Percentiles rank a stretch among this genome's conserved stretches.
Evolutionary conservation across 768 basidiomycete genomes (phyloP).

Genomic region (Naganishia randhawae): DNA sequence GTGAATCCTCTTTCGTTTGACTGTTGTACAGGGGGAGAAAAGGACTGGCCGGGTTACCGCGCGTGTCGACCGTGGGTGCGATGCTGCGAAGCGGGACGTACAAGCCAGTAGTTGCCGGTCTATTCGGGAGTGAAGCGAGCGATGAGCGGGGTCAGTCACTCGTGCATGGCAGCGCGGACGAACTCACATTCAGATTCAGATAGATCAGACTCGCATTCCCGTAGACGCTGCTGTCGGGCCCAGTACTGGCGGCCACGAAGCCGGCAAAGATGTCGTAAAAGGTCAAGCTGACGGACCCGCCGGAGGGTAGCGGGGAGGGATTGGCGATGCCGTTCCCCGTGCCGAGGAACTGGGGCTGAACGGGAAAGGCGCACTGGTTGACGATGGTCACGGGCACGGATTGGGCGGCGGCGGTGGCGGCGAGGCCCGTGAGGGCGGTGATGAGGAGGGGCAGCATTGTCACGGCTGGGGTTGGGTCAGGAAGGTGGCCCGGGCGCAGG

Average conservation of each 20-base stretch:
- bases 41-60: background rate
- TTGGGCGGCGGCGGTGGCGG: background rate
- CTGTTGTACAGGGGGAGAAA: background rate
- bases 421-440: background rate
- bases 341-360: slow-evolving; percentile 12
- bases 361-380: slow-evolving; percentile 12
- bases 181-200: slow-evolving; percentile 21
- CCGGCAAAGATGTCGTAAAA: background rate
- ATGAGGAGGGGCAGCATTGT: background rate
- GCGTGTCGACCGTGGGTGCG: too few relatives aligned
- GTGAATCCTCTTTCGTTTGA: slow-evolving; percentile 14
- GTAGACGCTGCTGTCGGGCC: background rate
- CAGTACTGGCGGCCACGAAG: slow-evolving; percentile 2
- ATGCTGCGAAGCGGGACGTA: background rate
- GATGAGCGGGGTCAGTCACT: background rate
- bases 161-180: background rate
- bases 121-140: background rate
- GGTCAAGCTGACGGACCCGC: background rate
- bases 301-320: background rate
- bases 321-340: slow-evolving; percentile 13
- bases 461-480: too few relatives aligned
- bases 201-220: slow-evolving; percentile 17
- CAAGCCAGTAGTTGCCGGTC: slow-evolving; percentile 22
- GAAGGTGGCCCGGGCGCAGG: too few relatives aligned
- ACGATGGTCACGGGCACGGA: slow-evolving; percentile 1